Base-by-base conservation (phyloP, 352 stramenopile genomes). In the Phytophthora brassicae region DNA sequence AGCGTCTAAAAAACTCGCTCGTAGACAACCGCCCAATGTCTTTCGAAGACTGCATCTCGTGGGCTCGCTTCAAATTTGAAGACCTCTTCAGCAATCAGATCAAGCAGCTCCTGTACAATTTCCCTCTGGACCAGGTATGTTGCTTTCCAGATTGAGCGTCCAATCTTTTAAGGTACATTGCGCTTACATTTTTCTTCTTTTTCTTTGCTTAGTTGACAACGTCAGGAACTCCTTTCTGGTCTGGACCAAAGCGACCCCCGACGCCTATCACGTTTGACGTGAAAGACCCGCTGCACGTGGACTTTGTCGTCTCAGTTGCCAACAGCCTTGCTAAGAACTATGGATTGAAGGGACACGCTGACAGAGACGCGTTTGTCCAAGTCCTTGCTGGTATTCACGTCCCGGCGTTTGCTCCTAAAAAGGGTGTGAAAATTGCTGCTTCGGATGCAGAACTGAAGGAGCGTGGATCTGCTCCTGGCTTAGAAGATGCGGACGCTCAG, bases 31-130 rank as follows among this genome's bases (percentile, higher is more conserved):
- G 88, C 22, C 97, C 97, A 0, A 63, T 81, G 26, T 91, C 84
- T 16, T 99, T 98, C 56, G 93, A 99, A 51, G 96, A 99, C 46
- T 99, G 98, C 75, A 88, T 99, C 48, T 70, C 68, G n/a, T 99
- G 97, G 97, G 96, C 97, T 46, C 86, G 97, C 1, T 79, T 98
- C 36, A 97, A 98, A 66, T 99, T 99, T 74, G 95, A 99, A 69
- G 85, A 97, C 17, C 74, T 99, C 5, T 99, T 99, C 78, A 90
- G 92, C 75, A 99, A 99, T 75, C 92, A 98, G 64, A 98, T 99
- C 62, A 96, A 95, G 60, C 91, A 98, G 65, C 84, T 99, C 44
- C 72, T 99, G 20, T 86, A 99, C 82, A 99, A 99, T 75, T 99
- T 99, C 65, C 98, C 98, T 7, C 57, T 96, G 33, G 94, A 99